Base-by-base conservation (phyloP, 176 grass and related monocot genomes). In the Bolboschoenus planiculmis region DNA sequence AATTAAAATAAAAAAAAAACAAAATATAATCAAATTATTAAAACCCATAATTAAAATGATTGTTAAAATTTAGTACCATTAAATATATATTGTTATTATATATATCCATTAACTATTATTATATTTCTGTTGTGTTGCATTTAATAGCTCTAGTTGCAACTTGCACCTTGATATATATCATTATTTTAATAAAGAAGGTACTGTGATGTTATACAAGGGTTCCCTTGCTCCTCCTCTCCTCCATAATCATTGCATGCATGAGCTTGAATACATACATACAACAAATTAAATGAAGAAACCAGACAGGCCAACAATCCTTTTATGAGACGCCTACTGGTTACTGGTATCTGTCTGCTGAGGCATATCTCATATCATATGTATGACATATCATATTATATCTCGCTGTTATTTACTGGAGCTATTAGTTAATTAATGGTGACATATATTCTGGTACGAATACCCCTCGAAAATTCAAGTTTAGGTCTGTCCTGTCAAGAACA, bases 241-340 rank as follows among this genome's bases (percentile, higher is more conserved):
- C n/a, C n/a, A n/a, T n/a, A n/a, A n/a, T 7, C 30, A 56, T 57
- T 48, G 27, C 33, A 57, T 34, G 59, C 8, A 80, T 35, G 53
- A 58, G n/a, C 18, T 1, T 55, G 10, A 36, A 20, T 53, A 10
- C 8, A 13, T 48, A 5, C 11, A 1, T 9, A 23, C 33, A 80
- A 30, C 40, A 23, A 80, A n/a, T n/a, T n/a, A n/a, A n/a, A n/a
- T n/a, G n/a, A n/a, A n/a, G n/a, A n/a, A 55, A 58, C 55, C 78
- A 80, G 46, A 37, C 55, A 39, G 4, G 24, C 34, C 37, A 81
- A 81, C 79, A 34, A 48, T 61, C 56, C 56, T 18, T 81, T 81
- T 81, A 81, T 81, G 56, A 47, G 79, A 63, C 36, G 21, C 79
- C 42, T 63, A 81, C 79, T 60, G 56, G 79, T 63, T 63, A 81